Percentiles rank a stretch among this genome's conserved stretches.
Conservation (phyloP, 139 green algal genomes). For the Spirogloea muscicola region DNA sequence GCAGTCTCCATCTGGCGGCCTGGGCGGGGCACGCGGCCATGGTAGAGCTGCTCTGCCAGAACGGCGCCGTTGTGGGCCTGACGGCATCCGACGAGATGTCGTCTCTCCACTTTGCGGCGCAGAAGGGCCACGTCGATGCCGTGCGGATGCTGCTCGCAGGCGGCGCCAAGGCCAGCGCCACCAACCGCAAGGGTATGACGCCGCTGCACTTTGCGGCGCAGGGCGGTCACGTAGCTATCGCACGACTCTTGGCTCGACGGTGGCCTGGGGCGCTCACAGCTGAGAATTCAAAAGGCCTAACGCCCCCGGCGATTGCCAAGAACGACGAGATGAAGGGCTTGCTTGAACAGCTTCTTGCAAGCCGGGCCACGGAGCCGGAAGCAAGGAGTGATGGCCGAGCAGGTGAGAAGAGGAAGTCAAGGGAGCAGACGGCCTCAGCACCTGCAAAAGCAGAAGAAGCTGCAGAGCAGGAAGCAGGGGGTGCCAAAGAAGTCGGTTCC, state of each 20-base stretch:
- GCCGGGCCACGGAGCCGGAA: too few species aligned
- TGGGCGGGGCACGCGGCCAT: conserved; percentile 48
- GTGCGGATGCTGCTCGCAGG: conserved; percentile 28
- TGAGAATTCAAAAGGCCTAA: conserved; percentile 9
- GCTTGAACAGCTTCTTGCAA: conserved; percentile 7
- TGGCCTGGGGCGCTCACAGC: neutral
- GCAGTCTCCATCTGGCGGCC: conserved; percentile 44
- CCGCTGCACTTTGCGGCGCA: conserved; percentile 45
- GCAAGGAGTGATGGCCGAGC: too few species aligned
- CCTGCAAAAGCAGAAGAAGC: too few species aligned
- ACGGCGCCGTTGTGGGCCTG: conserved; percentile 13
- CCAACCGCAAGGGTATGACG: conserved; percentile 43
- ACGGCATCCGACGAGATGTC: conserved; percentile 38
- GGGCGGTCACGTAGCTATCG: conserved; percentile 10
- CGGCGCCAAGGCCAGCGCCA: conserved; percentile 29
- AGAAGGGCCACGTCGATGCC: conserved; percentile 40
- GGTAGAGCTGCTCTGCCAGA: conserved; percentile 35
- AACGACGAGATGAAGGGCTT: conserved; percentile 15
- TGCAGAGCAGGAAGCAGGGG: too few species aligned
- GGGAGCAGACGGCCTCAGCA: too few species aligned
- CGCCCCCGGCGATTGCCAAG: conserved; percentile 6
- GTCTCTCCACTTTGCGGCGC: conserved; percentile 44
- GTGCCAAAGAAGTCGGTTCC: too few species aligned
- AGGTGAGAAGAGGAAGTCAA: too few species aligned
- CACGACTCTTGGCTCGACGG: conserved; percentile 6